Conservation (phyloP, 2,329 filamentous ascomycete species). For the Sclerotinia minor region DNA sequence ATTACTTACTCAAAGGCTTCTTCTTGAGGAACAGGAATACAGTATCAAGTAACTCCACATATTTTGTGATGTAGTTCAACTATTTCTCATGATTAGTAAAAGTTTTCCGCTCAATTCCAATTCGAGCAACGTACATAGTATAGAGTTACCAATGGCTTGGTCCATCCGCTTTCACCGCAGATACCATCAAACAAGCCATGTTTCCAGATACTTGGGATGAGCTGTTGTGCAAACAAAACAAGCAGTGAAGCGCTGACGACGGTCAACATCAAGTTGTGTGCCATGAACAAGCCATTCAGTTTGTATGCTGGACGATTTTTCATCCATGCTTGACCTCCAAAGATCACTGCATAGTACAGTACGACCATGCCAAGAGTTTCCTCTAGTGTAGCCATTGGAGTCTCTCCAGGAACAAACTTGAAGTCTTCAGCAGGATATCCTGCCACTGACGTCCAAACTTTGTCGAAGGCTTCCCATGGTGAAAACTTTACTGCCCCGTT, state of each 20-base stretch:
- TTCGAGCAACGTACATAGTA: conserved; percentile 76
- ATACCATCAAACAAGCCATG: conserved; percentile 87
- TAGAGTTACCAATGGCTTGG: conserved; percentile 86
- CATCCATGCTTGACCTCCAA: conserved; percentile 90
- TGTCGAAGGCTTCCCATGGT: conserved; percentile 87
- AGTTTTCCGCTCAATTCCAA: background rate
- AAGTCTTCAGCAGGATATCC: conserved; percentile 88
- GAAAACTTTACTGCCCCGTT: conserved; percentile 30
- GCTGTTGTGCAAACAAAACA: conserved; percentile 84
- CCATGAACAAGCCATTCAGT: conserved; percentile 85
- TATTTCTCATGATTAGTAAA: conserved; percentile 50
- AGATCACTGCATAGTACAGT: conserved; percentile 89
- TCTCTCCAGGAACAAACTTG: conserved; percentile 75
- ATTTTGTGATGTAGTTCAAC: conserved; percentile 98
- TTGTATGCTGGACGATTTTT: conserved; percentile 80
- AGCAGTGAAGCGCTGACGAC: conserved; percentile 77
- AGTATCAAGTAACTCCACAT: conserved; percentile 91
- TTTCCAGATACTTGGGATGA: conserved; percentile 77
- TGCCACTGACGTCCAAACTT: conserved; percentile 71
- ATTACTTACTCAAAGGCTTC: conserved; percentile 80
- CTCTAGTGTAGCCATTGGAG: conserved; percentile 86
- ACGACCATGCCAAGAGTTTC: conserved; percentile 77
- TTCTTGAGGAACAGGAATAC: conserved; percentile 98
- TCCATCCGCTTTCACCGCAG: conserved; percentile 88
- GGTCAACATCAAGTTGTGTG: conserved; percentile 95